Evolutionary conservation across 208 protist genomes (phyloP).

Genomic region (Crithidia thermophila): DNA sequence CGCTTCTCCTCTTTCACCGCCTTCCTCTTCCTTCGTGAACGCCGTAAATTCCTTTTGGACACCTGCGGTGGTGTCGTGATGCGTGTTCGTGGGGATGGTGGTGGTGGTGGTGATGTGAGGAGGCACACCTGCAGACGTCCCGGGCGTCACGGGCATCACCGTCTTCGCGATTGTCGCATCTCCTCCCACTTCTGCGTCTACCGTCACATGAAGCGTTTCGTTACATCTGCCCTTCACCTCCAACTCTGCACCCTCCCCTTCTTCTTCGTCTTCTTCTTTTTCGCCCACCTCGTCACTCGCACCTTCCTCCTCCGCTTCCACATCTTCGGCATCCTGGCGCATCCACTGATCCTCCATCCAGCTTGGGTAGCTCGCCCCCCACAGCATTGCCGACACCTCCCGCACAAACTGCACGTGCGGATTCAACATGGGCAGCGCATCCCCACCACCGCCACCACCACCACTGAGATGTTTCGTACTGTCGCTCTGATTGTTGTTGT

Average conservation of each 20-base stretch:
- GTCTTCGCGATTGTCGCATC: no score
- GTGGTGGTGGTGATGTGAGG: no score
- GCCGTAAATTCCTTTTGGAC: no score
- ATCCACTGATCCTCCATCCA: constrained; percentile 32
- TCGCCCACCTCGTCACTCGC: not conserved
- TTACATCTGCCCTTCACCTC: no score
- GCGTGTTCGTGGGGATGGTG: no score
- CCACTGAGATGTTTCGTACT: not conserved
- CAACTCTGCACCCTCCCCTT: not conserved
- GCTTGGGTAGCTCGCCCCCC: constrained; percentile 24
- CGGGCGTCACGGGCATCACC: no score
- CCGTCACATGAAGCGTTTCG: not conserved
- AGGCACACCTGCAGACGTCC: no score
- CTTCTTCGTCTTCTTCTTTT: not conserved
- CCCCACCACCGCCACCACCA: not conserved
- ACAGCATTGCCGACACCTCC: constrained; percentile 24
- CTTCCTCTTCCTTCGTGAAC: no score
- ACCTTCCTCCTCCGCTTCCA: constrained; percentile 12
- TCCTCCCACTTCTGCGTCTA: not conserved
- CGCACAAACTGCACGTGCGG: constrained; percentile 19
- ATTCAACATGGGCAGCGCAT: not conserved
- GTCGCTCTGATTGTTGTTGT: not conserved
- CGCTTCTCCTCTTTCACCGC: no score
- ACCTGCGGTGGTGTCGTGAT: no score
- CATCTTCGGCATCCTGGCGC: constrained; percentile 16